Evolutionary conservation across 2,329 filamentous ascomycete species (phyloP), one percentile per base, ranked within the genome.

Genomic region (Hypocreales sp.): DNA sequence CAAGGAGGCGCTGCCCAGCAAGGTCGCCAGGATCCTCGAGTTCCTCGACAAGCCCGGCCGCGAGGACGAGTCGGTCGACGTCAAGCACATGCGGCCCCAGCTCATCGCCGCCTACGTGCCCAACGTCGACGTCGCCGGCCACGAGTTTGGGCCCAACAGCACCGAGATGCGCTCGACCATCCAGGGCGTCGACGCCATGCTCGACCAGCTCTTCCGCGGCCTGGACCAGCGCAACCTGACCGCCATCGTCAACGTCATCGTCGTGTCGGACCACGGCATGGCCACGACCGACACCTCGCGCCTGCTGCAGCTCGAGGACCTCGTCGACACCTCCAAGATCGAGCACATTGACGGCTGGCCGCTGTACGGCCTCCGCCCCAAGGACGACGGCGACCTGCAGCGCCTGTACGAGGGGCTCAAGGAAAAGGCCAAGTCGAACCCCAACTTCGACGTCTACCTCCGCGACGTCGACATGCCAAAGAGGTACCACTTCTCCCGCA

Each of bases 251-350:
- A 98, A 98, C 39, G 67, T 98, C 7, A 74, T 98, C 19, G 67
- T 98, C n/a, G 87, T 98, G 3, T 94, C 84, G 1, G 90, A 98
- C 47, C 90, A 98, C 47, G 90, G 90, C 27, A 98, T 98, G 90
- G 90, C 90, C 2, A 92, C 84, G 0, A 95, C 90, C 0, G 80
- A 86, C 33, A 71, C 68, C 0, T 64, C 73, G 12, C 70, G 90
- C 8, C 60, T 95, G 24, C 67, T 95, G 15, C 90, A 95, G 51
- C 61, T 95, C 3, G 90, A 98, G 36, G 83, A 94, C 44, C 55
- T 95, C 4, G 63, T 95, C 25, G 82, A 94, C 46, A 64, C 79
- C 5, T 58, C 56, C 26, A 67, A 83, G 40, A 74, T 95, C 24
- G 77, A 79, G 32, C 83, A 90, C 46, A 78, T 73, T 15, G 90